Conservation (phyloP, 2,329 filamentous ascomycete genomes). For the Cercospora sojina region DNA sequence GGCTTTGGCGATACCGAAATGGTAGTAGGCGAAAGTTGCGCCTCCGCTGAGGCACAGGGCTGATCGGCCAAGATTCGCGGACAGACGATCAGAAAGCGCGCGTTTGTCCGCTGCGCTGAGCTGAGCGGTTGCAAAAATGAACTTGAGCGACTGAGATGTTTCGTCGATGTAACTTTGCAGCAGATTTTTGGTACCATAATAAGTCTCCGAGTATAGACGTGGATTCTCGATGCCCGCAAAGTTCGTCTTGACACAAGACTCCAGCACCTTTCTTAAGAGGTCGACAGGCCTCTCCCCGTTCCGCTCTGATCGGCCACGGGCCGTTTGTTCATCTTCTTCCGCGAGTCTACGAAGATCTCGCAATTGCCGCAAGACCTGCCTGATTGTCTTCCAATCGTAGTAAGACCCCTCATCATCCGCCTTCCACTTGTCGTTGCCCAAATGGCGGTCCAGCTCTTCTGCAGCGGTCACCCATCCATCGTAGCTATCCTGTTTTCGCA, state of each 20-base stretch:
- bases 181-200: conserved; percentile 93
- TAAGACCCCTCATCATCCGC: conserved; percentile 70
- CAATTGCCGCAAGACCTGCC: conserved; percentile 74
- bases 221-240: conserved; percentile 95
- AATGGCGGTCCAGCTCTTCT: conserved; percentile 71
- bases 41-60: conserved; percentile 91
- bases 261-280: conserved; percentile 73
- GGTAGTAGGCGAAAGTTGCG: conserved; percentile 93
- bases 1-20: conserved; percentile 88
- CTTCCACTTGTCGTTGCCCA: conserved; percentile 81
- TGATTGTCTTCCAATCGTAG: conserved; percentile 85
- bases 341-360: conserved; percentile 57
- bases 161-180: conserved; percentile 91
- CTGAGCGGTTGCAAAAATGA: conserved; percentile 67
- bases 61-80: conserved; percentile 88
- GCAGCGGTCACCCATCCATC: conserved; percentile 80
- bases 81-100: conserved; percentile 78
- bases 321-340: conserved; percentile 54
- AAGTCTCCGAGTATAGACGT: conserved; percentile 93
- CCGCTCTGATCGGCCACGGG: conserved; percentile 36
- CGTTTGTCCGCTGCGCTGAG: conserved; percentile 73
- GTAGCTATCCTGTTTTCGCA: conserved; percentile 74
- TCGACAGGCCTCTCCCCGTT: conserved; percentile 59
- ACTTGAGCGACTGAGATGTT: conserved; percentile 65
- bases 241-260: conserved; percentile 95